Conservation (phyloP, 352 stramenopile genomes). For the Peronospora belbahrii region DNA sequence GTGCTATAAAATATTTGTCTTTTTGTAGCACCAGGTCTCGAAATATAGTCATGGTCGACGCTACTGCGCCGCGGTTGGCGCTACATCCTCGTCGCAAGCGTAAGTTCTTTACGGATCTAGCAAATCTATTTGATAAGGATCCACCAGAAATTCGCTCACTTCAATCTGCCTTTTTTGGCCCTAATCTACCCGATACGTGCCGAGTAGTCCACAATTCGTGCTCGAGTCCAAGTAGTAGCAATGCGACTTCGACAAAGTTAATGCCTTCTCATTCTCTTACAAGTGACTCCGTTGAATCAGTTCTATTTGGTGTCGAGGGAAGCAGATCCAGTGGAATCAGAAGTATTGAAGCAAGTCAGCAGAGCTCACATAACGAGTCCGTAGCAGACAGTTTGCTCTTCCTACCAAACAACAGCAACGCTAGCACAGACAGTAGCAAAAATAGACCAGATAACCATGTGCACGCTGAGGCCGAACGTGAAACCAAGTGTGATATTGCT, state of each 20-base stretch:
- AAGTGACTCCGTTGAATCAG: conserved; percentile 37
- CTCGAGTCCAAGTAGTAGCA: conserved; percentile 8
- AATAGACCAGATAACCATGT: conserved; percentile 11
- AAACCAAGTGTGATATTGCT: conserved; percentile 8
- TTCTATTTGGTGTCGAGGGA: conserved; percentile 30
- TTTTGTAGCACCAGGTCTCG: too few relatives aligned
- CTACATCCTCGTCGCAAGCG: conserved; percentile 64
- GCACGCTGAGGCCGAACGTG: conserved; percentile 15
- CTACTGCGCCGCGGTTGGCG: conserved; percentile 3
- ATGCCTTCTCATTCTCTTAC: conserved; percentile 18
- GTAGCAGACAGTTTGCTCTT: conserved; percentile 52
- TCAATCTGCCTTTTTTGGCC: conserved; percentile 27
- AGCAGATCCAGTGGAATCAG: conserved; percentile 4
- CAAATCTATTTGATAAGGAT: conserved; percentile 39
- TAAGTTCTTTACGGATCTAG: conserved; percentile 70
- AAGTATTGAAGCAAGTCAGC: conserved; percentile 20
- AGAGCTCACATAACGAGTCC: conserved; percentile 43
- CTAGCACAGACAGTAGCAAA: conserved; percentile 7
- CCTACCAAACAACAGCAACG: conserved; percentile 21
- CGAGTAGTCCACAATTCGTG: neutral
- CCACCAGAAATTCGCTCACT: conserved; percentile 27
- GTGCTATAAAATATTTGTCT: too few relatives aligned
- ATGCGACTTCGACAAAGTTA: neutral
- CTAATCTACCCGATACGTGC: conserved; percentile 5
- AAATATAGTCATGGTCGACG: neutral